Base-by-base conservation (phyloP, 805 yeast species). In the Blastobotrys robertii region DNA sequence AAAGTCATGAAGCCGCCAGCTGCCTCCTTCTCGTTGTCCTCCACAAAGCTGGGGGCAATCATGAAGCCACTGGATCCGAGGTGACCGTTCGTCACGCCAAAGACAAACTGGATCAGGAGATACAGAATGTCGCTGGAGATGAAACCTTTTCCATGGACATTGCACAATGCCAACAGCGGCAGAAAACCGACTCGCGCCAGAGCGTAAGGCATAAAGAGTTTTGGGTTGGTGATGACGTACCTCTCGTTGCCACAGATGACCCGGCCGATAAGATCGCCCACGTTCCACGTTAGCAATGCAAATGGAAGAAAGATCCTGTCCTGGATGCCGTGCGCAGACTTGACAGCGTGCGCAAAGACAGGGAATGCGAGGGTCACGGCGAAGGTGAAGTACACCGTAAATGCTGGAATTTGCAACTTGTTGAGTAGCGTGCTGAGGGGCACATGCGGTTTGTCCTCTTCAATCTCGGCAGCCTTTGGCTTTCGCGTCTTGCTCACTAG, bases 1-100 rank as follows among this genome's bases (percentile, higher is more conserved):
- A 88, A 76, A 1, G 86, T 78, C 37, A 95, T 80, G 58, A 88
- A 84, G 2, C 97, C 97, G 37, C 96, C 96, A 1, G 97, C 95
- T 0, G 96, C 95, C 46, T 84, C 85, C 58, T 77, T 79, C 54
- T 85, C 90, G 14, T 72, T 71, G 30, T 77, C 84, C 1, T 70
- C 69, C 29, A 75, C 81, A 42, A 69, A 72, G 12, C 69, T 66
- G 0, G 83, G 79, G 2, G 86, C 82, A 38, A 71, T 72, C 82
- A 85, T 84, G 63, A 90, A 85, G 44, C 85, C 74, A 22, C 85
- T 74, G 5, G 94, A 80, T 41, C 83, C 73, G 25, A 84, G 67
- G 52, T 87, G 95, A 2, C 98, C 98, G 56, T 84, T 87, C 3
- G 95, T 77, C 36, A 85, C 53, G 0, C 98, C 98, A 66, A 85